phyloP scores from a whole-genome alignment of 371 early-diverging fungal species.

The Rhizopus sp. region DNA sequence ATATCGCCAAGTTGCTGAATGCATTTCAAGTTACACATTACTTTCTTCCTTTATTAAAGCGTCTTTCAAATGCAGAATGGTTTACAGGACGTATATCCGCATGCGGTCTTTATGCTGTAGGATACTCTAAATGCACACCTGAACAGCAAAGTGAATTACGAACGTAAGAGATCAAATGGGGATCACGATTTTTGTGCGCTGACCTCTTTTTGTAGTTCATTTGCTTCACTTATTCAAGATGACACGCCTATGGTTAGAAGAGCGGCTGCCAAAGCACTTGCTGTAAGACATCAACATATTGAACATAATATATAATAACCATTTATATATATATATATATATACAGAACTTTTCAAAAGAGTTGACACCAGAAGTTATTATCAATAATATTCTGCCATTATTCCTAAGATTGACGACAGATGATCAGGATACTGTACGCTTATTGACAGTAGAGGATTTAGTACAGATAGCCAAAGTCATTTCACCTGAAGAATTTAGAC shows the following conservation, averaged over 20 bases:
- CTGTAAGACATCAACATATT: conserved; percentile 75
- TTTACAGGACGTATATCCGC: conserved; percentile 96
- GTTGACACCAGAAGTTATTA: conserved; percentile 70
- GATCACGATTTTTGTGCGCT: background rate
- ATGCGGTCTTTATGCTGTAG: conserved; percentile 87
- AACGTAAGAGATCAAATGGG: conserved; percentile 47
- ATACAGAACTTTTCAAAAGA: conserved; percentile 27
- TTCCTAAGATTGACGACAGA: conserved; percentile 81
- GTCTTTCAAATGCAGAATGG: conserved; percentile 96
- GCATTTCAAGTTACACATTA: conserved; percentile 82
- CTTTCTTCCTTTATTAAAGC: conserved; percentile 88
- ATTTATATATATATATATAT: background rate
- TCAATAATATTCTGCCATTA: conserved; percentile 69
- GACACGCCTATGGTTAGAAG: conserved; percentile 99
- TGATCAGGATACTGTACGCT: conserved; percentile 96
- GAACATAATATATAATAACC: conserved; percentile 53
- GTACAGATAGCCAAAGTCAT: conserved; percentile 86
- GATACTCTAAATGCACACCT: conserved; percentile 71
- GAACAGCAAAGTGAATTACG: conserved; percentile 85
- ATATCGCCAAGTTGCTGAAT: conserved; percentile 72
- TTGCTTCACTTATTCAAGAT: conserved; percentile 87
- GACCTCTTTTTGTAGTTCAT: conserved; percentile 40
- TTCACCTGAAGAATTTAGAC: conserved; percentile 76
- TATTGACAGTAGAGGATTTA: conserved; percentile 91
- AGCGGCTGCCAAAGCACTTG: conserved; percentile 88